A percentile compares a stretch with the other conserved stretches of the same genome.
Conservation (phyloP, 1,284 basidiomycete genomes). For the Boletus sp. region DNA sequence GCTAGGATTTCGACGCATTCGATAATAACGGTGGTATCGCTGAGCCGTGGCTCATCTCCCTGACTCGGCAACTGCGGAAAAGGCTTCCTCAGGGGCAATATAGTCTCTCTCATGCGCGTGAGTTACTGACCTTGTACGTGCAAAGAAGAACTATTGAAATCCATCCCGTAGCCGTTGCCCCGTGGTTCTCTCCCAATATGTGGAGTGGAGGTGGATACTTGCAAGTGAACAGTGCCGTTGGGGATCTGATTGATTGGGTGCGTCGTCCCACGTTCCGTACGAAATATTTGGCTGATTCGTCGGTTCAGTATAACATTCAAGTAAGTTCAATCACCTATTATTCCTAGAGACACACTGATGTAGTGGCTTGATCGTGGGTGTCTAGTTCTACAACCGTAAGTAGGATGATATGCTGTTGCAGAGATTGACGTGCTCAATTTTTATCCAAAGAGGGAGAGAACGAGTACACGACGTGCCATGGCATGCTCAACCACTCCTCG, state of each 20-base stretch:
- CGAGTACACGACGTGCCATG: not conserved
- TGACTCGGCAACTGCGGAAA: not conserved
- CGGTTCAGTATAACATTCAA: conserved; percentile 3
- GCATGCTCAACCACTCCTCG: not conserved
- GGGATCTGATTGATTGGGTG: conserved; percentile 2
- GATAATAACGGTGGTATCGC: not conserved
- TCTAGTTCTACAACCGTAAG: conserved; percentile 5
- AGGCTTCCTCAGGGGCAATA: conserved; percentile 3
- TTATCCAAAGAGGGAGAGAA: not conserved
- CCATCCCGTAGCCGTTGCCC: not conserved
- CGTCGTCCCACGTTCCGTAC: not conserved
- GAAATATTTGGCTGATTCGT: not conserved
- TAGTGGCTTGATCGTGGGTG: not conserved
- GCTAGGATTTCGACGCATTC: not conserved
- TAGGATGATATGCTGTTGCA: not conserved
- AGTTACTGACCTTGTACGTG: not conserved
- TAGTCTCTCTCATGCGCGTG: conserved; percentile 1
- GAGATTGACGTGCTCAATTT: not conserved
- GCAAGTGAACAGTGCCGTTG: not conserved
- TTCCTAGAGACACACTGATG: not conserved
- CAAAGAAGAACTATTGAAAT: not conserved
- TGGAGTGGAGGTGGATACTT: conserved; percentile 4
- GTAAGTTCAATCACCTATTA: not conserved
- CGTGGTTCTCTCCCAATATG: conserved; percentile 1
- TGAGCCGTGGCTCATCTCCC: conserved; percentile 1